A percentile compares a stretch with the other conserved stretches of the same genome.
Conservation (phyloP, 345 rosid species). For the Arabis alpina region DNA sequence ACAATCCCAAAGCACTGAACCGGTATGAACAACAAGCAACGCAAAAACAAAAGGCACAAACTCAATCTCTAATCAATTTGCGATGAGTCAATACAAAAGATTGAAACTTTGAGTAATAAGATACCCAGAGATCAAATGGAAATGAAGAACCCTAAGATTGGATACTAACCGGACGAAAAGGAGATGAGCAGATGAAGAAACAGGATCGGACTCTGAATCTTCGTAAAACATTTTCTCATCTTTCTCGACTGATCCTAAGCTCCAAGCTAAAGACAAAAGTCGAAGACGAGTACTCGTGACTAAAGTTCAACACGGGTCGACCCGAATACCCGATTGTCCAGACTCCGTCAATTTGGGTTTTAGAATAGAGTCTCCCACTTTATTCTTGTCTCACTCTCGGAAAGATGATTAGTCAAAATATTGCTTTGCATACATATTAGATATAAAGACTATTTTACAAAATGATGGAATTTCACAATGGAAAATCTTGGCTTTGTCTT, state of each 20-base stretch:
- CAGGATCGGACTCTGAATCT: conserved; percentile 41
- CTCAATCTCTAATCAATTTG: conserved; percentile 12
- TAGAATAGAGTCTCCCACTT: conserved; percentile 13
- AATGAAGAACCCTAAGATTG: conserved; percentile 24
- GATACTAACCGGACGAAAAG: conserved; percentile 38
- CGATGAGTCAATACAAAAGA: conserved; percentile 11
- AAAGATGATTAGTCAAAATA: not conserved
- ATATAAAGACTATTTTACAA: too few relatives aligned
- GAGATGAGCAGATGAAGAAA: conserved; percentile 44
- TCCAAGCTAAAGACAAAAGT: conserved; percentile 14
- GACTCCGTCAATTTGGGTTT: conserved; percentile 26
- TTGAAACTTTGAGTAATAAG: not conserved
- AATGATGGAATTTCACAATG: too few relatives aligned
- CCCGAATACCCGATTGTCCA: conserved; percentile 32
- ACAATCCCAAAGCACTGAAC: conserved; percentile 14
- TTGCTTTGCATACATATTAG: too few relatives aligned
- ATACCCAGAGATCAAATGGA: conserved; percentile 31
- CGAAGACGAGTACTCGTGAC: conserved; percentile 34
- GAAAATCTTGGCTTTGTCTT: too few relatives aligned
- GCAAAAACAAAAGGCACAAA: not conserved
- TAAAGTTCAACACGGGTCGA: conserved; percentile 34
- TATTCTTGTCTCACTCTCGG: not conserved
- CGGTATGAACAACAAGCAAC: not conserved
- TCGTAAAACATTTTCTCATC: conserved; percentile 39
- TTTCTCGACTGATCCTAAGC: conserved; percentile 28